Evolutionary conservation across 768 basidiomycete genomes (phyloP).

Genomic region (Tricholoma flavovirens): DNA sequence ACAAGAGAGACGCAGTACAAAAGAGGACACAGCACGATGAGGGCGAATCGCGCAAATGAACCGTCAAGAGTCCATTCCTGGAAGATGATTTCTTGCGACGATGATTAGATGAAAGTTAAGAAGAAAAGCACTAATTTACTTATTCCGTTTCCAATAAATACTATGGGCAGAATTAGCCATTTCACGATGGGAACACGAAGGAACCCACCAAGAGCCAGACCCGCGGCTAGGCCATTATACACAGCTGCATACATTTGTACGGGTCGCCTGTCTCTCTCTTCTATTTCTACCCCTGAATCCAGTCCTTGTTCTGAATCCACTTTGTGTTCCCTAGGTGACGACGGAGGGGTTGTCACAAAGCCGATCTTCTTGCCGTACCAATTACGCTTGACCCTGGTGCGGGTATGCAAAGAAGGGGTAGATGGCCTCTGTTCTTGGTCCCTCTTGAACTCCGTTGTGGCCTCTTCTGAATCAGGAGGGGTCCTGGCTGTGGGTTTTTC

Average conservation of each 20-base stretch:
- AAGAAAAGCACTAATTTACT: slow-evolving; percentile 27
- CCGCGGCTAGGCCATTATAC: slow-evolving; percentile 61
- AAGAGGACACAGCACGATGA: slow-evolving; percentile 55
- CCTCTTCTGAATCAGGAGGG: slow-evolving; percentile 1
- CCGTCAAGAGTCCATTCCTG: slow-evolving; percentile 66
- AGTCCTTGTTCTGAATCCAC: not conserved
- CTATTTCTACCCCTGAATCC: slow-evolving; percentile 6
- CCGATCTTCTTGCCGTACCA: slow-evolving; percentile 58
- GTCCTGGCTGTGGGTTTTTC: not conserved
- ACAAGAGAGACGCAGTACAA: slow-evolving; percentile 71
- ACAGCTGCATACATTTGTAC: slow-evolving; percentile 55
- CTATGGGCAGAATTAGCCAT: slow-evolving; percentile 32
- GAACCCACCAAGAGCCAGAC: slow-evolving; percentile 44
- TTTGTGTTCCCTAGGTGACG: not conserved
- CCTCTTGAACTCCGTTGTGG: not conserved
- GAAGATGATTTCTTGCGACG: slow-evolving; percentile 38
- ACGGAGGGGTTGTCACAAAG: slow-evolving; percentile 14
- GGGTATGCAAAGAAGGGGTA: not conserved
- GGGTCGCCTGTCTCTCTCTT: slow-evolving; percentile 21
- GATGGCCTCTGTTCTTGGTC: slow-evolving; percentile 14
- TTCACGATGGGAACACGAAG: slow-evolving; percentile 27
- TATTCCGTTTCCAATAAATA: slow-evolving; percentile 61
- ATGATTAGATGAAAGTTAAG: not conserved
- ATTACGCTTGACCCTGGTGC: slow-evolving; percentile 31
- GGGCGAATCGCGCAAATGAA: slow-evolving; percentile 52